Conservation (phyloP, 2,329 filamentous ascomycete genomes). For the Xylaria sp. region DNA sequence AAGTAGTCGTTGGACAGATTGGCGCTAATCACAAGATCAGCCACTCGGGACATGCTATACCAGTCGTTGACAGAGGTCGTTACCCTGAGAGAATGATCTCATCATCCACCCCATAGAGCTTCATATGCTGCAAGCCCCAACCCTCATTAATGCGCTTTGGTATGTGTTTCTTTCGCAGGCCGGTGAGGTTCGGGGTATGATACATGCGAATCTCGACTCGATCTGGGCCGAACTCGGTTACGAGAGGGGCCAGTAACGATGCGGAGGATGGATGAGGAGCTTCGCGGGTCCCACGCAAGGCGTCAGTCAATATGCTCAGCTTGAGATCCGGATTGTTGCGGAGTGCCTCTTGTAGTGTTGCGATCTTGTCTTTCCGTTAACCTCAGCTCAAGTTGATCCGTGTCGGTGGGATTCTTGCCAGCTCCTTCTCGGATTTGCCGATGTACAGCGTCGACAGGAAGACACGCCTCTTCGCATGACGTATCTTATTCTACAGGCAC, state of each 20-base stretch:
- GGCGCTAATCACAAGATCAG: conserved; percentile 54
- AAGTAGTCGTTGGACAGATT: conserved; percentile 96
- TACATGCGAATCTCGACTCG: conserved; percentile 96
- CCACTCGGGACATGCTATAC: not conserved
- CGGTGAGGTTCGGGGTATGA: conserved; percentile 94
- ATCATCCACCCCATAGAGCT: conserved; percentile 94
- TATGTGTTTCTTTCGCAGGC: conserved; percentile 79
- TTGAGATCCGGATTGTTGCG: conserved; percentile 74
- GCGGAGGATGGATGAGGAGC: conserved; percentile 85
- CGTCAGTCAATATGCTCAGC: conserved; percentile 90
- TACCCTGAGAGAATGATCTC: conserved; percentile 93
- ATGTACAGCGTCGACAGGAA: conserved; percentile 98
- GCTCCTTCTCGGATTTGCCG: conserved; percentile 87
- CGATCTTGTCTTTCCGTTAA: conserved; percentile 58
- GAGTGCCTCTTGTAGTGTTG: conserved; percentile 76
- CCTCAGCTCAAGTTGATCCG: conserved; percentile 6
- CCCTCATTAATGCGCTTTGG: conserved; percentile 95
- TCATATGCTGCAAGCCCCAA: conserved; percentile 99
- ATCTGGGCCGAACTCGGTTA: conserved; percentile 80
- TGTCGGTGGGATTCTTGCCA: conserved; percentile 54
- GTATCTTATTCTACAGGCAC: conserved; percentile 72
- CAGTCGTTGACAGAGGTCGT: conserved; percentile 20
- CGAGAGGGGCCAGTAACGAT: conserved; percentile 82
- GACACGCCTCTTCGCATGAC: conserved; percentile 75
- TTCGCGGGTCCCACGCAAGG: conserved; percentile 88